Percentiles rank a stretch among this genome's conserved stretches.
phyloP scores from a whole-genome alignment of 2,329 filamentous ascomycete genomes.

The Rhexocercosporidium sp. region DNA sequence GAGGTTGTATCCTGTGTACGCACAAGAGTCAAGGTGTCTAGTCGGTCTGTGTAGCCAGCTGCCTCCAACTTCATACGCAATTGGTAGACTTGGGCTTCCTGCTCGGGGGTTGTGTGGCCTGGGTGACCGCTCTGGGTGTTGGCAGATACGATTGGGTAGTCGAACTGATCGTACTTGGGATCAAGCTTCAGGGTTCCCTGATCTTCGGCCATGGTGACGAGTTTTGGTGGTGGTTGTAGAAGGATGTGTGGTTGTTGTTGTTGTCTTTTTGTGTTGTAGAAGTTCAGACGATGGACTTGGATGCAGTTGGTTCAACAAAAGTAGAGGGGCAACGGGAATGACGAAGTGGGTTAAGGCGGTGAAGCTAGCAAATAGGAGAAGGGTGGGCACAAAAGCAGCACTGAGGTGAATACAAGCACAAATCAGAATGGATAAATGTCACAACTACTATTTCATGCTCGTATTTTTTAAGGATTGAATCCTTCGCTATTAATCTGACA shows the following conservation, averaged over 20 bases:
- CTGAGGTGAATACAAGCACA: no score
- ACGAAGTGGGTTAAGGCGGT: slow-evolving; percentile 21
- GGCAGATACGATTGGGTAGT: slow-evolving; percentile 82
- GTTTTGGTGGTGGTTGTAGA: not conserved
- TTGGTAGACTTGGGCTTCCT: slow-evolving; percentile 89
- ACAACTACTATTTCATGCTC: no score
- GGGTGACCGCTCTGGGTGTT: slow-evolving; percentile 78
- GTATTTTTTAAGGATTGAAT: not conserved
- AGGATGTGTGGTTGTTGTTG: slow-evolving; percentile 7
- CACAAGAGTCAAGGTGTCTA: slow-evolving; percentile 93
- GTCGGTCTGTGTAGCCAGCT: slow-evolving; percentile 78
- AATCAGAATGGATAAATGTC: no score
- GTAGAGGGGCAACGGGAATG: slow-evolving; percentile 20
- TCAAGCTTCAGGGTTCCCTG: slow-evolving; percentile 58
- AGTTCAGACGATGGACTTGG: not conserved
- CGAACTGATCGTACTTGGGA: slow-evolving; percentile 95
- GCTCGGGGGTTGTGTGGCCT: slow-evolving; percentile 82
- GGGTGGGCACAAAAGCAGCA: not conserved
- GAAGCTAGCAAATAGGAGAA: slow-evolving; percentile 12
- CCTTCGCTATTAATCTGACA: not conserved
- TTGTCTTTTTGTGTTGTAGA: slow-evolving; percentile 8
- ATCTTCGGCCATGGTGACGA: slow-evolving; percentile 36
- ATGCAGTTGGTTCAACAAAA: slow-evolving; percentile 5
- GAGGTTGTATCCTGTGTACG: slow-evolving; percentile 38
- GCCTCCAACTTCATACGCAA: slow-evolving; percentile 84